Conservation (phyloP, 495 filamentous ascomycete genomes). For the Penicillium canariense region DNA sequence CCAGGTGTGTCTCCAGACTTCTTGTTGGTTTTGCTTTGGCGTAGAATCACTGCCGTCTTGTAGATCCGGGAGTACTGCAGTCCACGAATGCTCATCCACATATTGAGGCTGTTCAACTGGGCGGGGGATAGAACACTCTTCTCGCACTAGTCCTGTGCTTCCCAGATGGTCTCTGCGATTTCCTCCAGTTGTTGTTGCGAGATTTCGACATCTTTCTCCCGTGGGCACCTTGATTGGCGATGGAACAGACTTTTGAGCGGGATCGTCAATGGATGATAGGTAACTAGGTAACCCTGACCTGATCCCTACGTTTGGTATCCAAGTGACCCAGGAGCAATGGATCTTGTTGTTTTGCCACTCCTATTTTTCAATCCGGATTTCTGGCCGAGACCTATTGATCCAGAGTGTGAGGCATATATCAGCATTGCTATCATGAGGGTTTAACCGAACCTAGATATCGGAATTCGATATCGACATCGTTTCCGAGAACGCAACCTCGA, state of each 20-base stretch:
- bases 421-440: neutral
- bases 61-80: neutral
- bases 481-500: neutral
- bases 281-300: neutral
- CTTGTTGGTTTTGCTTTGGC: no score
- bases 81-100: no score
- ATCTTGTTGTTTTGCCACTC: neutral
- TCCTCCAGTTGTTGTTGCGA: constrained; percentile 7
- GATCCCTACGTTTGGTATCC: neutral
- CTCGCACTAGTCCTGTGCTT: neutral
- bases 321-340: neutral
- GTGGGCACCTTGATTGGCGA: neutral
- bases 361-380: constrained; percentile 9
- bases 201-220: constrained; percentile 7
- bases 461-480: neutral
- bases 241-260: constrained; percentile 5
- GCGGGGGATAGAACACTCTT: no score
- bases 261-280: constrained; percentile 4
- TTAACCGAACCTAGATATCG: constrained; percentile 3
- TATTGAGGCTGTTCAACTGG: no score
- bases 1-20: no score
- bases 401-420: constrained; percentile 3
- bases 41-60: neutral
- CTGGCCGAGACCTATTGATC: neutral
- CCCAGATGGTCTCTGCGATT: neutral